phyloP scores from a whole-genome alignment of 108 stramenopile genomes.

The Cyclotella baltica region DNA sequence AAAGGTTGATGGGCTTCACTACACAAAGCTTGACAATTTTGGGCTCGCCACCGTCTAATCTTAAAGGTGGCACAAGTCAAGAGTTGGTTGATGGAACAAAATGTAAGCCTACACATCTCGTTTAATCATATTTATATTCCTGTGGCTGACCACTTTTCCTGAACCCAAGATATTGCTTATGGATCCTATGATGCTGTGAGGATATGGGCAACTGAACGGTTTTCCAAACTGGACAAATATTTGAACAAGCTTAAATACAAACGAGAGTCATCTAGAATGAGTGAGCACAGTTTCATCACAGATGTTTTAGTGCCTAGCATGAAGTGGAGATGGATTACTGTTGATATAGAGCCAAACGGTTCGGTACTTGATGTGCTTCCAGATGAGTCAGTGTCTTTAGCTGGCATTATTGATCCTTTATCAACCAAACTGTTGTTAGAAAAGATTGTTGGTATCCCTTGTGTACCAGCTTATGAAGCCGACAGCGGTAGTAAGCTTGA shows the following conservation, averaged over 20 bases:
- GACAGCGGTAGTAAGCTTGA: not conserved
- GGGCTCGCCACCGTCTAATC: not conserved
- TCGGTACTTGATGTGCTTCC: constrained; percentile 11
- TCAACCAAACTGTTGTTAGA: constrained; percentile 1
- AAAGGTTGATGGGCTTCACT: constrained; percentile 38
- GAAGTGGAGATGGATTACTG: not conserved
- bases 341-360: not conserved
- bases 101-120: not conserved
- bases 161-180: constrained; percentile 59
- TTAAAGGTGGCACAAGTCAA: not conserved
- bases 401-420: not conserved
- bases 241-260: constrained; percentile 16
- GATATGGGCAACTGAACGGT: constrained; percentile 64
- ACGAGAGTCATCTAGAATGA: not conserved
- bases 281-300: constrained; percentile 1
- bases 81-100: not conserved
- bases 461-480: not conserved
- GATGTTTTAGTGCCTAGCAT: constrained; percentile 1
- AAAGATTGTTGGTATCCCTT: constrained; percentile 6
- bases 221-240: constrained; percentile 38
- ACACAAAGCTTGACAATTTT: constrained; percentile 14
- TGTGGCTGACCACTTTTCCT: constrained; percentile 5
- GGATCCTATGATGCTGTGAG: constrained; percentile 54
- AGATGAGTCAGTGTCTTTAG: constrained; percentile 7
- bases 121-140: constrained; percentile 3